Base-by-base conservation (phyloP, 2,329 filamentous ascomycete species). In the Colletotrichum neosansevieriae region DNA sequence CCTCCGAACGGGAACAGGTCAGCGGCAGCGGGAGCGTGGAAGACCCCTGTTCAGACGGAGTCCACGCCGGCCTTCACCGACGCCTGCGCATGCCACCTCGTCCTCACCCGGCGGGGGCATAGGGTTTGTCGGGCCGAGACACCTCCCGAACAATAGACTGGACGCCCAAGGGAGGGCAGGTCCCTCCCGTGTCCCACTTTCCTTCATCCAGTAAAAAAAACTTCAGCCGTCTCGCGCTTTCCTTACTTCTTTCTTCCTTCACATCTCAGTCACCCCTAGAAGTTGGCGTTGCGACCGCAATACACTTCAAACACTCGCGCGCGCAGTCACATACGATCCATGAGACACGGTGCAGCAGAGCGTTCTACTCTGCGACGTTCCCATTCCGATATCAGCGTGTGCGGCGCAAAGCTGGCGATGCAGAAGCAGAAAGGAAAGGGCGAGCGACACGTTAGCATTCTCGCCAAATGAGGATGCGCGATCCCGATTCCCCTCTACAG, bases 401-500 rank as follows among this genome's bases (percentile, higher is more conserved):
- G 29, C 42, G 36, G 38, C 49, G 32, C 40, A 32, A 11, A 21
- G 32, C 13, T 34, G 24, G 57, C 57, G 42, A 24, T 29, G 32
- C 57, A 10, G 11, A 42, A 10, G 15, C 24, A 21, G 34, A 57
- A 17, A 45, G n/a, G 51, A 58, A 44, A 49, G 29, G 45, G 38
- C 36, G 34, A 42, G 21, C 5, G 29, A 29, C 24, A 29, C 51
- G 29, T 21, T 17, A 21, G 56, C 53, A 45, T 36, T 34, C 21
- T 10, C 36, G 13, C 47, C 51, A 58, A 68, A 64, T 59, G 60
- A 62, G 21, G 58, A 68, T 54, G 60, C 24, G 53, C 64, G 53
- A 42, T 51, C 38, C 40, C 60, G 36, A 63, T 67, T 17, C 36
- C 29, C 32, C n/a, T 58, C 44, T 49, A 19, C 51, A 32, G 50